Base-by-base conservation (phyloP, 805 yeast genomes). In the Citeromyces matritensis region DNA sequence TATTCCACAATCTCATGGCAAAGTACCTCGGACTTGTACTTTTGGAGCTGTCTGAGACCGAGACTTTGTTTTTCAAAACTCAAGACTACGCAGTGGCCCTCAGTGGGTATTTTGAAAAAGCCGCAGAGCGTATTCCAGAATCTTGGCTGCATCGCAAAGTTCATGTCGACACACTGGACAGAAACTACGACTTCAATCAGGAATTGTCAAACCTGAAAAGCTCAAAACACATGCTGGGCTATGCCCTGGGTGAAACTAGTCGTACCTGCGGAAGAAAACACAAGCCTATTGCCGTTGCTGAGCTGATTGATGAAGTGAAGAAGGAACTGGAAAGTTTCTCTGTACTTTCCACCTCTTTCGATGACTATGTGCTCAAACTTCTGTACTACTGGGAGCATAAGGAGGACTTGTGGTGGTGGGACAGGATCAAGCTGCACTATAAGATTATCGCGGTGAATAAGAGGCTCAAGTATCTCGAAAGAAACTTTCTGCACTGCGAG, bases 1-100 rank as follows among this genome's bases (percentile, higher is more conserved):
- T 57, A 26, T 61, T 50, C 39, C 86, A 79, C 49, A 69, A 70
- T 32, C 48, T 73, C 4, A 47, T 68, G 44, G 63, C 76, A 10
- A 65, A 71, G 44, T 59, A 57, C 32, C 45, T 71, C 36, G 79
- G 81, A 2, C 44, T 69, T 15, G 30, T 68, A 4, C 53, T 68
- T 3, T 39, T 74, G 12, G 54, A 63, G 24, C 39, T 79, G 10
- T 41, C 66, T 14, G 80, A 72, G 37, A 43, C 51, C 5, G 65
- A 64, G 36, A 54, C 72, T 3, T 41, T 71, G 13, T 51, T 48
- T 10, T 59, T 69, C 41, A 53, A 61, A 28, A 44, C 51, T 14
- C 37, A 35, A 21, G 57, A 54, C 23, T 71, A 71, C 37, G 60
- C 69, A 1, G 21, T 26, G 12, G 51, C 55, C 3, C 37, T 72